Conservation (phyloP, 441 rosid genomes). For the Iberis amara region DNA sequence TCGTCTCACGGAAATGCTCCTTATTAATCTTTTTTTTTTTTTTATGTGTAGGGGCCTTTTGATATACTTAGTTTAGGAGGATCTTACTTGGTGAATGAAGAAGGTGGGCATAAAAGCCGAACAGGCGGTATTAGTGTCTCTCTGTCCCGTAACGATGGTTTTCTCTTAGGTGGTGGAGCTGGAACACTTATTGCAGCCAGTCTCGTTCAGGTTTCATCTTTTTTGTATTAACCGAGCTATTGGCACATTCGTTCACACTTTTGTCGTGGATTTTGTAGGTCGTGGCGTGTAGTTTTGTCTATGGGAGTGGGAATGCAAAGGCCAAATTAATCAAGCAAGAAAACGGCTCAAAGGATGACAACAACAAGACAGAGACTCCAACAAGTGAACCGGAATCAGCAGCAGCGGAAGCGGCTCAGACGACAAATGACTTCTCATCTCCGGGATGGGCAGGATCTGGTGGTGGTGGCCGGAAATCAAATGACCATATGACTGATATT, state of each 20-base stretch:
- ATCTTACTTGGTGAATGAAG: slow-evolving; percentile 79
- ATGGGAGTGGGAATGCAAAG: slow-evolving; percentile 61
- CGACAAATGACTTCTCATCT: slow-evolving; percentile 23
- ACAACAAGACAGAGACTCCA: slow-evolving; percentile 23
- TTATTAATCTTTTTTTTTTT: not conserved
- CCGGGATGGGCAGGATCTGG: slow-evolving; percentile 42
- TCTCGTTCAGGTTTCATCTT: slow-evolving; percentile 64
- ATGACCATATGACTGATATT: slow-evolving; percentile 43
- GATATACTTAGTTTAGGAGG: slow-evolving; percentile 88
- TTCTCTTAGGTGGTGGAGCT: slow-evolving; percentile 69
- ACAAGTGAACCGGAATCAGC: slow-evolving; percentile 3
- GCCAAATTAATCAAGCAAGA: slow-evolving; percentile 22
- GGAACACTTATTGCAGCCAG: slow-evolving; percentile 66
- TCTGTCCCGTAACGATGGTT: slow-evolving; percentile 71
- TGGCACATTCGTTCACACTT: too few species aligned
- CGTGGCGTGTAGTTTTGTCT: slow-evolving; percentile 76
- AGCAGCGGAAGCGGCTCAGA: slow-evolving; percentile 21
- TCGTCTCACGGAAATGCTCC: not conserved
- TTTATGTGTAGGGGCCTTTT: slow-evolving; percentile 55
- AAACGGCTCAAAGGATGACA: slow-evolving; percentile 44
- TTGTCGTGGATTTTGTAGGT: slow-evolving; percentile 41
- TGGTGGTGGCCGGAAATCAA: slow-evolving; percentile 29
- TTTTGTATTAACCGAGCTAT: not conserved
- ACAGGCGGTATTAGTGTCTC: slow-evolving; percentile 84
- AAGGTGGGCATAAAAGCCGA: slow-evolving; percentile 63